These are phyloP conservation scores for Phoenix roebelenii DNA, from an alignment of 176 grass and related monocot species.

Conservation along the genomic window DNA sequence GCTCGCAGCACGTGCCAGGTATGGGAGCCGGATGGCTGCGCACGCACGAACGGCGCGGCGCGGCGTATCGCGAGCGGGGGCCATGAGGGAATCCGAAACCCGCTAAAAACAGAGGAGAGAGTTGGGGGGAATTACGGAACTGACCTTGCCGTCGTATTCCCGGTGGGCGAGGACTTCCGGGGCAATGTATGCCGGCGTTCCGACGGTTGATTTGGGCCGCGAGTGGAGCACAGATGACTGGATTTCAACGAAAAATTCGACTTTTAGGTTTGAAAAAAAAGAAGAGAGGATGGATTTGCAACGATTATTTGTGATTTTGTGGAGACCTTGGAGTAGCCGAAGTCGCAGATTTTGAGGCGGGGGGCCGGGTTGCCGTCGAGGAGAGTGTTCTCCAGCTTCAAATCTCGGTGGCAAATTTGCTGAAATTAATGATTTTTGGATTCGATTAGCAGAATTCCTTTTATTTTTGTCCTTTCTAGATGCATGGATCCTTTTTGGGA, in stretches of 20 bases:
- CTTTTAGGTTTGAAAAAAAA: too few species aligned
- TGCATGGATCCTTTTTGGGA: background rate
- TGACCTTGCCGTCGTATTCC: constrained; percentile 96
- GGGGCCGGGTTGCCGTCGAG: constrained; percentile 60
- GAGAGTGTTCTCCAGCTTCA: constrained; percentile 79
- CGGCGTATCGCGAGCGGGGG: constrained; percentile 2
- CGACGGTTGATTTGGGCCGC: constrained; percentile 86
- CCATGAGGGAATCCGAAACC: constrained; percentile 13
- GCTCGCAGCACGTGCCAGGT: too few species aligned
- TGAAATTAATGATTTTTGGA: constrained; percentile 5
- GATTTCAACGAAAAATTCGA: too few species aligned
- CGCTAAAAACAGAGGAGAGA: background rate
- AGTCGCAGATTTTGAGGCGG: constrained; percentile 80
- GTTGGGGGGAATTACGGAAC: constrained; percentile 8
- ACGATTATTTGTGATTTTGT: background rate
- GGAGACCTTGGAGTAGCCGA: constrained; percentile 63
- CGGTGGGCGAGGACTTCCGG: constrained; percentile 79
- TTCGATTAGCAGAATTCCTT: too few species aligned
- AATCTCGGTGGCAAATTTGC: constrained; percentile 68
- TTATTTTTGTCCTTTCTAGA: too few species aligned
- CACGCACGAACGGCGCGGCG: too few species aligned
- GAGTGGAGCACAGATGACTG: constrained; percentile 91
- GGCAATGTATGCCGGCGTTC: constrained; percentile 86
- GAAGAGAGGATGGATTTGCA: too few species aligned
- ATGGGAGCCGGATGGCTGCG: too few species aligned